Conservation (phyloP, 257 asterid species). For the Jaltomata sinuosa region DNA sequence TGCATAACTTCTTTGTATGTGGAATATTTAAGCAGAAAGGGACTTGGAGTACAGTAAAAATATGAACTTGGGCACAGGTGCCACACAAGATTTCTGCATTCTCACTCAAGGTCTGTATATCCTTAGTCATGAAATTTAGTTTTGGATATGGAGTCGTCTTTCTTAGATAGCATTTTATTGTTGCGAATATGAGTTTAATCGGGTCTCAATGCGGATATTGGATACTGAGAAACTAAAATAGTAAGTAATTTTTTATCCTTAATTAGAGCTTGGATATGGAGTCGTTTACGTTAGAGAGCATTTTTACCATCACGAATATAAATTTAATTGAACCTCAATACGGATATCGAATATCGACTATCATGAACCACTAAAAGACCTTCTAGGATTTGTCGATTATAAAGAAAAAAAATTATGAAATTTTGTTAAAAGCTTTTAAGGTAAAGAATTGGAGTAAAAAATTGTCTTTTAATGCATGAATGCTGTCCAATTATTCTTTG, state of each 20-base stretch:
- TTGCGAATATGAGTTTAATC: no score
- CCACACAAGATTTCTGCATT: neutral
- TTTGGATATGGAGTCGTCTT: no score
- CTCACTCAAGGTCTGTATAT: slow-evolving; percentile 3
- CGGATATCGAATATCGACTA: neutral
- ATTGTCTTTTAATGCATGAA: neutral
- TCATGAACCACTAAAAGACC: neutral
- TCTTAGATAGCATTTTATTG: no score
- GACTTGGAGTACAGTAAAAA: slow-evolving; percentile 13
- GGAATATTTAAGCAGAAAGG: slow-evolving; percentile 6
- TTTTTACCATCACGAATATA: no score
- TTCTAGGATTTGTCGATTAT: neutral
- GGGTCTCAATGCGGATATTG: no score
- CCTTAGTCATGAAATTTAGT: neutral
- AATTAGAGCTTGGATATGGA: neutral
- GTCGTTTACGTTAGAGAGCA: neutral
- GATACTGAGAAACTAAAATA: no score
- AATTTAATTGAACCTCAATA: no score
- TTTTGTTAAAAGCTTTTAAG: neutral
- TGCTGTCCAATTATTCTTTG: slow-evolving; percentile 1
- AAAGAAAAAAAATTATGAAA: neutral
- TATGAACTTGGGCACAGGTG: neutral
- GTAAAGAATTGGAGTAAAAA: slow-evolving; percentile 6
- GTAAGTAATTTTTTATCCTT: neutral
- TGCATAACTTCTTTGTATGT: neutral